Evolutionary conservation across 306 rosid species (phyloP).

Genomic region (Fagus sylvatica): DNA sequence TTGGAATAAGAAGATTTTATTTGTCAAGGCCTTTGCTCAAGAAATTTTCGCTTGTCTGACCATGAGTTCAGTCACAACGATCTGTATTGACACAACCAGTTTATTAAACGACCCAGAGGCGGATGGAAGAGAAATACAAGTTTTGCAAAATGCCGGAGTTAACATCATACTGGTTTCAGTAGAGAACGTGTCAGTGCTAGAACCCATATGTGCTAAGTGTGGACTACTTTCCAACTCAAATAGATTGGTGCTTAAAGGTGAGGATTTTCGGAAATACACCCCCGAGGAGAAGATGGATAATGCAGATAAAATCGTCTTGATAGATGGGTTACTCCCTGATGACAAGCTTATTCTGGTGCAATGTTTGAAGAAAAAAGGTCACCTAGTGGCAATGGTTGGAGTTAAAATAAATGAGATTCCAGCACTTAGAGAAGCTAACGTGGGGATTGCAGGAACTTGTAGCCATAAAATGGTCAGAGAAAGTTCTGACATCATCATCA

Average conservation of each 20-base stretch:
- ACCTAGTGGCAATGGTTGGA: conserved; percentile 16
- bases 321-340: conserved; percentile 1
- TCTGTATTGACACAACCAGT: conserved; percentile 10
- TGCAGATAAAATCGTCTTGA: conserved; percentile 11
- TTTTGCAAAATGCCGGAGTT: neutral
- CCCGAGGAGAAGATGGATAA: conserved; percentile 11
- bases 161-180: conserved; percentile 15
- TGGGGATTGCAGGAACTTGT: conserved; percentile 9
- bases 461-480: conserved; percentile 11
- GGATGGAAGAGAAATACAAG: neutral
- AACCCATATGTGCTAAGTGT: neutral
- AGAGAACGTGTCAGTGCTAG: neutral
- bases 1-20: conserved; percentile 9
- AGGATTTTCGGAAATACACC: neutral
- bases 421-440: conserved; percentile 26
- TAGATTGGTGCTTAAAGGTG: neutral
- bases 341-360: conserved; percentile 17
- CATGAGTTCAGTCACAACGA: conserved; percentile 11
- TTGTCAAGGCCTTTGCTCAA: conserved; percentile 2
- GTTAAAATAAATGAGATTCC: conserved; percentile 13
- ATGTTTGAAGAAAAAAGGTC: conserved; percentile 13
- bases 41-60: conserved; percentile 1
- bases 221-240: neutral
- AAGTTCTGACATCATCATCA: conserved; percentile 13
- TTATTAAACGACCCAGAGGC: neutral